These are phyloP conservation scores for Pleomassaria siparia DNA, from an alignment of 2,329 filamentous ascomycete species.

Conservation along the genomic window DNA sequence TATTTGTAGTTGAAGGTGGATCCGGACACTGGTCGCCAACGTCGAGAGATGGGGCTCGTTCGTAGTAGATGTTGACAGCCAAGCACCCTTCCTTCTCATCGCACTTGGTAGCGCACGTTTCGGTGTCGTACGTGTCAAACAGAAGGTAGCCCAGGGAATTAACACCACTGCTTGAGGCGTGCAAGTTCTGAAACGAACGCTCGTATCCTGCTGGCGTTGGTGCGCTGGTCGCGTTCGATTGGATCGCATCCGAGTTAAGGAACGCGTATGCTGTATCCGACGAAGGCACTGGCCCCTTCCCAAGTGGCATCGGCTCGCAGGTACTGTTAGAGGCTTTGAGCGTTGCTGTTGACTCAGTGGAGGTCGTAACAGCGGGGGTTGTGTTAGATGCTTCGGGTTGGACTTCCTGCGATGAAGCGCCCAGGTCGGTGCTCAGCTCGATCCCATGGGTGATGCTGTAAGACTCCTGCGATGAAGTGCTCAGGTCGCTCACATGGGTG, in stretches of 20 bases:
- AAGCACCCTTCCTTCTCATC: constrained; percentile 14
- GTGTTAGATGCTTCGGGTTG: too few species aligned
- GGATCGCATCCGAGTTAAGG: constrained; percentile 12
- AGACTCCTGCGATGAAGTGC: too few species aligned
- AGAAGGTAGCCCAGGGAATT: constrained; percentile 23
- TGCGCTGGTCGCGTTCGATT: constrained; percentile 18
- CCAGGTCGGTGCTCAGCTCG: too few species aligned
- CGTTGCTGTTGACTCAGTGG: too few species aligned
- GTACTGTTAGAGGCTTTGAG: neutral
- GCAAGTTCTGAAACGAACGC: constrained; percentile 24
- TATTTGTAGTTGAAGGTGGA: constrained; percentile 19
- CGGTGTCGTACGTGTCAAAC: constrained; percentile 28
- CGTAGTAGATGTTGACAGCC: constrained; percentile 28
- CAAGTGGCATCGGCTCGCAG: constrained; percentile 7
- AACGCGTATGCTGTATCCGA: constrained; percentile 19
- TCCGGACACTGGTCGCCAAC: constrained; percentile 16
- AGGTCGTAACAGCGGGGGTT: too few species aligned
- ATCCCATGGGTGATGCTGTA: too few species aligned
- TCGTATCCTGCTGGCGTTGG: constrained; percentile 27
- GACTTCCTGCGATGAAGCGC: too few species aligned
- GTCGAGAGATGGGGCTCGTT: constrained; percentile 19
- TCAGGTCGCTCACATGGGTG: too few species aligned
- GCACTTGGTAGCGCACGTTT: constrained; percentile 26
- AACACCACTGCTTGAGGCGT: constrained; percentile 21
- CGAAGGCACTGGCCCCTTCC: constrained; percentile 6